A percentile compares a stretch with the other conserved stretches of the same genome.
phyloP scores from a whole-genome alignment of 352 stramenopile species.

The Globisporangium sylvaticum region DNA sequence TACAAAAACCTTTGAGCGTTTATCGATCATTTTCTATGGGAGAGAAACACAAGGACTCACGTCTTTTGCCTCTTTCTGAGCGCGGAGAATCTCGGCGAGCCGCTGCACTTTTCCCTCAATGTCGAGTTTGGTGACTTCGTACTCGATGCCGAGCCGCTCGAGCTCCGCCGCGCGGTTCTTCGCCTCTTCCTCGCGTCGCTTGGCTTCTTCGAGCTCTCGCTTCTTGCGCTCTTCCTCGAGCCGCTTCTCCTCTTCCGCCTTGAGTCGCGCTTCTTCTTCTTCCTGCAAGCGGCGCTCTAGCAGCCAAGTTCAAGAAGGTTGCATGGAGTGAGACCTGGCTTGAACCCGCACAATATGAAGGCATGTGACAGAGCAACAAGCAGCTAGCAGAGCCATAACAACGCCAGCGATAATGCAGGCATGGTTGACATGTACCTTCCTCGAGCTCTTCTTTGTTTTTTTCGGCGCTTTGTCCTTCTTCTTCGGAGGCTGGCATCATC shows the following conservation, averaged over 20 bases:
- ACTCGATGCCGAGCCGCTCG: constrained; percentile 46
- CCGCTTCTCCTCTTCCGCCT: constrained; percentile 64
- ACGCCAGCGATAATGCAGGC: not conserved
- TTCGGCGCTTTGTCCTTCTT: constrained; percentile 77
- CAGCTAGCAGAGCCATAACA: not conserved
- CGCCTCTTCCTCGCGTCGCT: constrained; percentile 57
- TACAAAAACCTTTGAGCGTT: not conserved
- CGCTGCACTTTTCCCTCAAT: constrained; percentile 58
- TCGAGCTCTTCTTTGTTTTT: constrained; percentile 82
- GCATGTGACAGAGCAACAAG: not conserved
- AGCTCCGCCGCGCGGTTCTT: constrained; percentile 65
- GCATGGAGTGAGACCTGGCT: not conserved
- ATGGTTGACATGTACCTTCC: constrained; percentile 31
- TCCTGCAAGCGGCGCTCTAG: constrained; percentile 64
- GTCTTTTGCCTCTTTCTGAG: constrained; percentile 62
- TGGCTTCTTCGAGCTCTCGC: constrained; percentile 51
- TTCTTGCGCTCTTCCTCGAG: constrained; percentile 63
- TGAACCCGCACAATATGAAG: not conserved
- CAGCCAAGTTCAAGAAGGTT: not conserved
- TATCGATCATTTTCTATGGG: not conserved
- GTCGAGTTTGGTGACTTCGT: constrained; percentile 45
- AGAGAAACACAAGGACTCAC: constrained; percentile 18
- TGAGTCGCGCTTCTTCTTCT: constrained; percentile 57
- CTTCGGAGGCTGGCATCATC: constrained; percentile 51
- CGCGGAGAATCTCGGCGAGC: constrained; percentile 54